Evolutionary conservation across 176 grass and related monocot species (phyloP), one percentile per base, ranked within the genome.

Genomic region (Aegilops tauschii): DNA sequence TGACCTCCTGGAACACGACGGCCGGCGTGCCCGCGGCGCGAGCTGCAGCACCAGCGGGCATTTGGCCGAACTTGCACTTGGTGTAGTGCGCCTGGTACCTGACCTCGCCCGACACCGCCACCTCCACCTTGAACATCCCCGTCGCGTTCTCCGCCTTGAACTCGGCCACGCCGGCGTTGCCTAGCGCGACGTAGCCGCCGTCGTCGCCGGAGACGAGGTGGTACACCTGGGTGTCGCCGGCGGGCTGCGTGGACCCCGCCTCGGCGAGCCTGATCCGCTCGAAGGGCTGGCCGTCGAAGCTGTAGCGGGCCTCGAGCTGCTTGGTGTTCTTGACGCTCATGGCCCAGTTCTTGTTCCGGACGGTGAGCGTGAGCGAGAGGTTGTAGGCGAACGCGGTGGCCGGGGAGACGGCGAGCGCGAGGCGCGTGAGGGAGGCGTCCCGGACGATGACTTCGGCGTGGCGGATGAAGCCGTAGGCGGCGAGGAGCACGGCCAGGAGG

Each of bases 51-150:
- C 44, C 44, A 47, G 44, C 44, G 44, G 44, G 44, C 44, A 47
- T 2, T 31, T 73, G 3, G 76, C 87, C 31, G 58, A 89, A 35
- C 31, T 67, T 45, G 72, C 86, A 85, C 62, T 62, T 77, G 25
- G 76, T 83, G 9, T 6, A 32, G 28, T 58, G 70, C 44, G 62
- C 37, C 30, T 30, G 29, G 78, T 78, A 69, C 67, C 61, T 82
- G 59, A 84, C 39, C 84, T 86, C 62, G 0, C 80, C 91, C 3
- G 82, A 77, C 4, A 93, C 2, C 4, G 49, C 47, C 32, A 90
- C 73, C 70, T 88, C 70, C n/a, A 93, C 45, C 65, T 87, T 77
- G 75, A 93, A 93, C 34, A 70, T 9, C 34, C 68, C 68, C 34
- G 68, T 70, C 68, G 34, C 68, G 18, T 39, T 70, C 68, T n/a